phyloP scores from a whole-genome alignment of 192 early-diverging fungal genomes.

The Helicostylum pulchrum region DNA sequence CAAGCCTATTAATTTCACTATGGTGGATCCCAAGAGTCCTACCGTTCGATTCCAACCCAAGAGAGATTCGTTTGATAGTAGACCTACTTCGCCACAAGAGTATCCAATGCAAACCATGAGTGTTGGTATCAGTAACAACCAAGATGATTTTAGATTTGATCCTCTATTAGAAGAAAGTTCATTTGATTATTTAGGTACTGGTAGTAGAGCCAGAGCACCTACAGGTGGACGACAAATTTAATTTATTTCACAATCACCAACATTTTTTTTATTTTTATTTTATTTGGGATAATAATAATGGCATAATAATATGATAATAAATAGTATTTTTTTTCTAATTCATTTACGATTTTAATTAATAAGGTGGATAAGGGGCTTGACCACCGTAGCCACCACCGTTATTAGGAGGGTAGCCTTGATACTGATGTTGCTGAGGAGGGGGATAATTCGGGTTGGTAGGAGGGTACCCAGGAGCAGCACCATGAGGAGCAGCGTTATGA shows the following conservation, averaged over 20 bases:
- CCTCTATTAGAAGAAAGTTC: background rate
- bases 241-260: background rate
- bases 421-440: background rate
- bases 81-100: background rate
- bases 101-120: conserved; percentile 1
- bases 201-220: background rate
- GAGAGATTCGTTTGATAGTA: background rate
- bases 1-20: conserved; percentile 7
- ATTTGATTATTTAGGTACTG: background rate
- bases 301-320: no score
- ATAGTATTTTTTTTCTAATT: no score
- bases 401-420: background rate
- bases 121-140: background rate
- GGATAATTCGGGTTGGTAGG: background rate
- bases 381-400: no score
- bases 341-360: no score
- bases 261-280: background rate
- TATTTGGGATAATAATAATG: no score
- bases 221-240: conserved; percentile 14
- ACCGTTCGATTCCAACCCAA: background rate
- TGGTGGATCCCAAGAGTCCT: conserved; percentile 2
- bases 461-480: background rate
- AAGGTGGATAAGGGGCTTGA: no score
- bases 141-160: background rate
- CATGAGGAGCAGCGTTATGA: no score